phyloP scores from a whole-genome alignment of 1,139 yeast genomes.

The Candida gigantensis region DNA sequence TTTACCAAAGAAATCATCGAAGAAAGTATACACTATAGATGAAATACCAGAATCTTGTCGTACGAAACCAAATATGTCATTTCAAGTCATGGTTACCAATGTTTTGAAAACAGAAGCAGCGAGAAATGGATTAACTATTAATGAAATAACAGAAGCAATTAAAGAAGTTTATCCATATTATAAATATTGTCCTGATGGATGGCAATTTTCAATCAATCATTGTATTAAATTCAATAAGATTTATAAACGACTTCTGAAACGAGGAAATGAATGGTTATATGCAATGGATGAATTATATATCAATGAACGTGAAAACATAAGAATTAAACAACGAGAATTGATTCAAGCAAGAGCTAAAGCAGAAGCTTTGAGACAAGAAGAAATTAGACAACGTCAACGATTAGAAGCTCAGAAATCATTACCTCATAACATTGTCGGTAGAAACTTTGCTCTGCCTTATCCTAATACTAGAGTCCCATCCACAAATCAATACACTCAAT shows the following conservation, averaged over 20 bases:
- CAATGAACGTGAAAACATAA: constrained; percentile 75
- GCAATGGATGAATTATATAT: constrained; percentile 83
- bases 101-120: constrained; percentile 69
- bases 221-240: constrained; percentile 83
- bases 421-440: constrained; percentile 27
- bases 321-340: constrained; percentile 66
- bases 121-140: constrained; percentile 65
- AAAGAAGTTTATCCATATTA: constrained; percentile 89
- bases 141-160: constrained; percentile 84
- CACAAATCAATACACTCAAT: constrained; percentile 26
- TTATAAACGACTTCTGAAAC: constrained; percentile 71
- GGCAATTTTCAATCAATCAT: constrained; percentile 95
- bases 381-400: constrained; percentile 45
- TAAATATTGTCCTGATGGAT: constrained; percentile 91
- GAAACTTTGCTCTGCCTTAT: constrained; percentile 29
- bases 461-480: constrained; percentile 24
- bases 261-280: constrained; percentile 80
- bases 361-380: constrained; percentile 55
- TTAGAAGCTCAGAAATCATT: constrained; percentile 31
- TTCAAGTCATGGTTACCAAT: constrained; percentile 75
- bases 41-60: constrained; percentile 89
- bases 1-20: constrained; percentile 43
- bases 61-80: constrained; percentile 77
- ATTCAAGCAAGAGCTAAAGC: constrained; percentile 60
- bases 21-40: constrained; percentile 61